Evolutionary conservation across 768 basidiomycete species (phyloP).

Genomic region (Amanita muscaria): DNA sequence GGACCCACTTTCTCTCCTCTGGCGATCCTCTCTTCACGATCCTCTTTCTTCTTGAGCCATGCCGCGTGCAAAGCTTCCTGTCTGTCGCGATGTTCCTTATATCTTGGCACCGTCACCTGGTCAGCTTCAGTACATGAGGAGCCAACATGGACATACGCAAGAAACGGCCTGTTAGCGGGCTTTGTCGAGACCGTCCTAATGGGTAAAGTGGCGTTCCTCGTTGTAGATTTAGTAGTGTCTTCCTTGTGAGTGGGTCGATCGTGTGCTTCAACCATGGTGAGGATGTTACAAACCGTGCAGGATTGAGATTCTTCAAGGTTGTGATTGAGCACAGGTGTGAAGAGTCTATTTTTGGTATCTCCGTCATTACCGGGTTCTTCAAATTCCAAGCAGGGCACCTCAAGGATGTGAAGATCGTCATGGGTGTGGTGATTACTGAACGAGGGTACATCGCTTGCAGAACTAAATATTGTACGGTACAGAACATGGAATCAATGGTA

Average conservation of each 20-base stretch:
- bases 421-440: slow-evolving; percentile 1
- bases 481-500: slow-evolving; percentile 2
- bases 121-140: not conserved
- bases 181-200: slow-evolving; percentile 72
- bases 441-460: slow-evolving; percentile 2
- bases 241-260: slow-evolving; percentile 30
- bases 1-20: slow-evolving; percentile 67
- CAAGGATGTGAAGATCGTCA: not conserved
- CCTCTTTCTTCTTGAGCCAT: slow-evolving; percentile 64
- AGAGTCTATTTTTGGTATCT: no score
- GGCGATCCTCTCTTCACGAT: slow-evolving; percentile 64
- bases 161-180: slow-evolving; percentile 77
- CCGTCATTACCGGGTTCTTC: no score
- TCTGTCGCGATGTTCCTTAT: slow-evolving; percentile 57
- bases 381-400: no score
- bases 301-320: no score
- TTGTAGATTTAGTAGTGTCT: slow-evolving; percentile 38
- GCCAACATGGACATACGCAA: slow-evolving; percentile 44
- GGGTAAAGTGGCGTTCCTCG: slow-evolving; percentile 54
- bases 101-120: slow-evolving; percentile 26
- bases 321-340: no score
- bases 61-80: slow-evolving; percentile 52
- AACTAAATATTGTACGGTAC: slow-evolving; percentile 6
- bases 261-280: slow-evolving; percentile 30
- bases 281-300: no score